Evolutionary conservation across 2,329 filamentous ascomycete species (phyloP).

Genomic region (Fusarium transvaalense): DNA sequence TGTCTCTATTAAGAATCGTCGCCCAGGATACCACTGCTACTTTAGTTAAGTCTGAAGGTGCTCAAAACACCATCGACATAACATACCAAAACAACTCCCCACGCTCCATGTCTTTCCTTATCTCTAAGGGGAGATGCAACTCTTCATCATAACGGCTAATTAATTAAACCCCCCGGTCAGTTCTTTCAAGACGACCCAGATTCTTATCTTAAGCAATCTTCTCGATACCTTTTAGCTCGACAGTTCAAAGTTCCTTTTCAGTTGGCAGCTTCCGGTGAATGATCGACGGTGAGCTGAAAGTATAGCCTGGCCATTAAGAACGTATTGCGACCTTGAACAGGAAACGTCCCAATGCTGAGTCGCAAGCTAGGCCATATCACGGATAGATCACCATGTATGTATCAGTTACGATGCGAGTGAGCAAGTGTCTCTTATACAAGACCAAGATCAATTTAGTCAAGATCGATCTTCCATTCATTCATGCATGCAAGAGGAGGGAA

Average conservation of each 20-base stretch:
- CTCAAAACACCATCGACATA: not conserved
- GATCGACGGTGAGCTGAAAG: constrained; percentile 11
- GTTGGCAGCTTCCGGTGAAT: not conserved
- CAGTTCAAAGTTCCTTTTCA: not conserved
- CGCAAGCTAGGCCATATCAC: not conserved
- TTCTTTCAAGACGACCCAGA: not conserved
- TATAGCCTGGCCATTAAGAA: not conserved
- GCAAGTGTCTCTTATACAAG: constrained; percentile 5
- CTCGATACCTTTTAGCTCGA: not conserved
- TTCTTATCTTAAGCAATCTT: not conserved
- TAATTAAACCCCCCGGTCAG: not conserved
- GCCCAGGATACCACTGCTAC: not conserved
- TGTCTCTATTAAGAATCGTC: not conserved
- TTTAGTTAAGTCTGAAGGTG: not conserved
- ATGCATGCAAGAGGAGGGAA: constrained; percentile 22
- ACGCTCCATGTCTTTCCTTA: not conserved
- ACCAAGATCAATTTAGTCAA: constrained; percentile 12
- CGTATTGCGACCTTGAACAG: constrained; percentile 4
- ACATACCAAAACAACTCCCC: not conserved
- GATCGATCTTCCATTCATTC: constrained; percentile 4
- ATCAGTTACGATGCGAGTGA: not conserved
- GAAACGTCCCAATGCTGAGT: constrained; percentile 10
- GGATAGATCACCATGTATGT: constrained; percentile 11
- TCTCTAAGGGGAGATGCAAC: not conserved
- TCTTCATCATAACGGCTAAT: not conserved